Conservation (phyloP, 2,329 filamentous ascomycete species). For the Nemania sp. region DNA sequence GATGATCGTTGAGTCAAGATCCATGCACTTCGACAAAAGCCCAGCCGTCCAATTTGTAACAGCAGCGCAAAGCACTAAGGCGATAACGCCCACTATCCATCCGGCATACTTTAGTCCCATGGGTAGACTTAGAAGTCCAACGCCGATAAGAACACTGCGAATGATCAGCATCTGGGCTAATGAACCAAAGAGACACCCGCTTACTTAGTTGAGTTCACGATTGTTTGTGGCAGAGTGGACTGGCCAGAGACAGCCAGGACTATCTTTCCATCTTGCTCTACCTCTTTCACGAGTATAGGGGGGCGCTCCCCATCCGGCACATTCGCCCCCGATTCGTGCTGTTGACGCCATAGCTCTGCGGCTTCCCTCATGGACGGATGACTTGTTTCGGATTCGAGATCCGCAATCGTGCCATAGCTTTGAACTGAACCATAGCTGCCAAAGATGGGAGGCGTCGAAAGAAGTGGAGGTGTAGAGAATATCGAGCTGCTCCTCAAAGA, state of each 20-base stretch:
- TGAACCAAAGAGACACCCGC: slow-evolving; percentile 16
- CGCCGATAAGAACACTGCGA: slow-evolving; percentile 75
- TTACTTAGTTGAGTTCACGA: slow-evolving; percentile 92
- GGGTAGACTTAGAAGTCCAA: slow-evolving; percentile 86
- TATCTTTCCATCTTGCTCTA: slow-evolving; percentile 85
- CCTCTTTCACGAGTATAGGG: slow-evolving; percentile 83
- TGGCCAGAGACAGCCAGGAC: slow-evolving; percentile 86
- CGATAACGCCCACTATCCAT: slow-evolving; percentile 80
- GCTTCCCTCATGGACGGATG: slow-evolving; percentile 56
- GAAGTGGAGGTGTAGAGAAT: slow-evolving; percentile 62
- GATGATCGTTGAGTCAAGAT: slow-evolving; percentile 81
- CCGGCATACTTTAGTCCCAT: slow-evolving; percentile 86
- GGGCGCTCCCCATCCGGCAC: slow-evolving; percentile 64
- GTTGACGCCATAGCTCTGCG: slow-evolving; percentile 56
- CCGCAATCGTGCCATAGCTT: slow-evolving; percentile 61
- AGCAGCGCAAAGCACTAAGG: slow-evolving; percentile 73
- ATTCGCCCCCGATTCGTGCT: slow-evolving; percentile 55
- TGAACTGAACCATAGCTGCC: slow-evolving; percentile 69
- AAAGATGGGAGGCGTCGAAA: slow-evolving; percentile 70
- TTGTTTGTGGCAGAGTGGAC: slow-evolving; percentile 92
- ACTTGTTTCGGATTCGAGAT: slow-evolving; percentile 50
- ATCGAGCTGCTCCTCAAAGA: slow-evolving; percentile 51
- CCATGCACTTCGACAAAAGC: slow-evolving; percentile 84
- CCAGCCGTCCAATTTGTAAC: slow-evolving; percentile 86
- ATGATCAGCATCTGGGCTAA: slow-evolving; percentile 14